Percentiles rank a stretch among this genome's conserved stretches.
Conservation (phyloP, 768 basidiomycete genomes). For the Boletus vermiculosoides region DNA sequence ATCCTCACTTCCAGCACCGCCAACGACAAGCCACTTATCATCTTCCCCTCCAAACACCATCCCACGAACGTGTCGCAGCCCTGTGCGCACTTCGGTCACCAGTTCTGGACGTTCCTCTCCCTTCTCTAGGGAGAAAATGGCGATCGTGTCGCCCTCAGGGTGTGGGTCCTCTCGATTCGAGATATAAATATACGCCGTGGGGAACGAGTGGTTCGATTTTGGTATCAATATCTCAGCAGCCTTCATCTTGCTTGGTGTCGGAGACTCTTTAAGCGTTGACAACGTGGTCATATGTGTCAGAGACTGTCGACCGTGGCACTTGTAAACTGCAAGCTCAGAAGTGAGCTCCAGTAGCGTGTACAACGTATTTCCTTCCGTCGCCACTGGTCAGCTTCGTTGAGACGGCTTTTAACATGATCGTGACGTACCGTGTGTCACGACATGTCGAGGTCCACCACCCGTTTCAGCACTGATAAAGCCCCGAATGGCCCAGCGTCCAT, state of each 20-base stretch:
- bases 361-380: slow-evolving; percentile 50
- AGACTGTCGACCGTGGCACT: slow-evolving; percentile 41
- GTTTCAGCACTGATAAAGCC: slow-evolving; percentile 47
- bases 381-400: neutral
- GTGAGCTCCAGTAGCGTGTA: slow-evolving; percentile 71
- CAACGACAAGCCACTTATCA: slow-evolving; percentile 60
- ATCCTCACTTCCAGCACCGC: slow-evolving; percentile 48
- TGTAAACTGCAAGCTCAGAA: slow-evolving; percentile 56
- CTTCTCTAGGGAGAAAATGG: slow-evolving; percentile 59
- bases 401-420: neutral
- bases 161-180: slow-evolving; percentile 76
- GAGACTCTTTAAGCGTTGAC: slow-evolving; percentile 48
- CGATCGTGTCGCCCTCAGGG: slow-evolving; percentile 67
- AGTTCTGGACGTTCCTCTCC: slow-evolving; percentile 45
- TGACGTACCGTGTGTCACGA: slow-evolving; percentile 57
- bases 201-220: slow-evolving; percentile 47
- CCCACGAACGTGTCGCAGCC: slow-evolving; percentile 67
- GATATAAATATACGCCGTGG: slow-evolving; percentile 61
- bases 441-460: slow-evolving; percentile 73
- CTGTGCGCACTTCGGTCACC: slow-evolving; percentile 63
- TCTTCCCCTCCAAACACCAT: slow-evolving; percentile 66
- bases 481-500: slow-evolving; percentile 49
- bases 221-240: slow-evolving; percentile 73
- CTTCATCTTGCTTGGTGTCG: slow-evolving; percentile 50
- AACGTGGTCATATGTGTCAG: slow-evolving; percentile 40